Evolutionary conservation across 129 eudicot species (phyloP).

Genomic region (Artemisia annua): DNA sequence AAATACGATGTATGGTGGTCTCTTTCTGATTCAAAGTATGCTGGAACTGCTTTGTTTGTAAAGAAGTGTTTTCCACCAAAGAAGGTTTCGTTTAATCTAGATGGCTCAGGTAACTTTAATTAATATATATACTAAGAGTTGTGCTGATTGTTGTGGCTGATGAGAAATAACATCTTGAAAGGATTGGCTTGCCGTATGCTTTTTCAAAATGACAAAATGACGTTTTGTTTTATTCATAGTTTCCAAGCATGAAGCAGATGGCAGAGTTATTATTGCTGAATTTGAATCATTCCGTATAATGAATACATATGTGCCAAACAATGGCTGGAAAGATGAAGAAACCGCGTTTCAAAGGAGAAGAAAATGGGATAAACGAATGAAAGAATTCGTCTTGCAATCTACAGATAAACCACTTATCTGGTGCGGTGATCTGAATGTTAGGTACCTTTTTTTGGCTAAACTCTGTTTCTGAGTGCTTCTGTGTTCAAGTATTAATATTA

Average conservation of each 20-base stretch:
- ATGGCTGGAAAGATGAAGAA: conserved; percentile 99
- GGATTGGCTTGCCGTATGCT: too few species aligned
- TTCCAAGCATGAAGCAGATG: conserved; percentile 36
- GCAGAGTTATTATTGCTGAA: conserved; percentile 87
- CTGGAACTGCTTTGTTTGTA: too few species aligned
- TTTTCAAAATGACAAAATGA: too few species aligned
- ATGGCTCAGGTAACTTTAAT: too few species aligned
- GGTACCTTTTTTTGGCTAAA: conserved; percentile 42
- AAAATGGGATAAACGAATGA: conserved; percentile 93
- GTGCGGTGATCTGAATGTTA: conserved; percentile 95
- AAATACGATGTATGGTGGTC: too few species aligned
- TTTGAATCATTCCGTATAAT: conserved; percentile 80
- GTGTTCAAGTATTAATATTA: not conserved
- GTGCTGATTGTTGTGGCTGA: too few species aligned
- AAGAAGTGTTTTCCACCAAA: too few species aligned
- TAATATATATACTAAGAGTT: too few species aligned
- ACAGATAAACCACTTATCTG: conserved; percentile 90
- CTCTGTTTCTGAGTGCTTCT: not conserved
- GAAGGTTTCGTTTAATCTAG: too few species aligned
- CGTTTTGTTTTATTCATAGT: too few species aligned
- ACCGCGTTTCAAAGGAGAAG: conserved; percentile 87
- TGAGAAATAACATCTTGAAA: too few species aligned
- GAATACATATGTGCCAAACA: conserved; percentile 88
- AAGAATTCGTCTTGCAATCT: conserved; percentile 61
- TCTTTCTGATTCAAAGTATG: too few species aligned